A percentile compares a stretch with the other conserved stretches of the same genome.
phyloP scores from a whole-genome alignment of 106 monocot species.

The Dioscorea zingiberensis region DNA sequence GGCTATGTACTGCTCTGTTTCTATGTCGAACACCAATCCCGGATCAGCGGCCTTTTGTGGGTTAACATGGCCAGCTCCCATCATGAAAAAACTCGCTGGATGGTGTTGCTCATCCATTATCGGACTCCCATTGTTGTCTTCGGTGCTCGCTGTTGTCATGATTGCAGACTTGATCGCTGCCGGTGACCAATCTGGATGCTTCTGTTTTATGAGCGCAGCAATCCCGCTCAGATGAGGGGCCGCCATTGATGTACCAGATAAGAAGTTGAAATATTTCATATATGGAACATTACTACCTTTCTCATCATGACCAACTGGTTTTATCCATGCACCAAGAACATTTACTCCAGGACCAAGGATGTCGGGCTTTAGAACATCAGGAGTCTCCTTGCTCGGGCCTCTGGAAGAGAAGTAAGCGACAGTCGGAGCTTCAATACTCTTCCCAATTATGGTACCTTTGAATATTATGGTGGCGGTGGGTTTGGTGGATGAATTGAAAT shows the following conservation, averaged over 20 bases:
- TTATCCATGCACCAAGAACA: constrained; percentile 2
- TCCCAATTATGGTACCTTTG: not conserved
- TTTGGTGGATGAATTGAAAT: not conserved
- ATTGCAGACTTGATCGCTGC: constrained; percentile 4
- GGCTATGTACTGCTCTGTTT: not conserved
- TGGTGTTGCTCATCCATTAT: not conserved
- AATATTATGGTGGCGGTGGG: not conserved
- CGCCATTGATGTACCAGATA: constrained; percentile 8
- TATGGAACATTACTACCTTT: too few relatives aligned
- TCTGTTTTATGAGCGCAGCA: not conserved
- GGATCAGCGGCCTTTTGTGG: not conserved
- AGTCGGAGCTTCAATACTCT: not conserved
- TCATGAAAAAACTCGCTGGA: not conserved
- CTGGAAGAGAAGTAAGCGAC: constrained; percentile 5
- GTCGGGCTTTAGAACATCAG: constrained; percentile 9
- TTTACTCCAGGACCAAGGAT: constrained; percentile 7
- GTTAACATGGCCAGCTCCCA: constrained; percentile 3
- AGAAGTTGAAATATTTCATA: not conserved
- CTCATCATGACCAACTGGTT: not conserved
- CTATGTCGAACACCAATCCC: not conserved
- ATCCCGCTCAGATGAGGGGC: constrained; percentile 7
- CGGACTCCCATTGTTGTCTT: not conserved
- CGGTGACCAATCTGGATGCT: constrained; percentile 5
- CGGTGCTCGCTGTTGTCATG: not conserved
- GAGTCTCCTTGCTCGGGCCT: not conserved